Evolutionary conservation across 768 basidiomycete genomes (phyloP), one percentile per base, ranked within the genome.

Genomic region (Hericium alpestre): DNA sequence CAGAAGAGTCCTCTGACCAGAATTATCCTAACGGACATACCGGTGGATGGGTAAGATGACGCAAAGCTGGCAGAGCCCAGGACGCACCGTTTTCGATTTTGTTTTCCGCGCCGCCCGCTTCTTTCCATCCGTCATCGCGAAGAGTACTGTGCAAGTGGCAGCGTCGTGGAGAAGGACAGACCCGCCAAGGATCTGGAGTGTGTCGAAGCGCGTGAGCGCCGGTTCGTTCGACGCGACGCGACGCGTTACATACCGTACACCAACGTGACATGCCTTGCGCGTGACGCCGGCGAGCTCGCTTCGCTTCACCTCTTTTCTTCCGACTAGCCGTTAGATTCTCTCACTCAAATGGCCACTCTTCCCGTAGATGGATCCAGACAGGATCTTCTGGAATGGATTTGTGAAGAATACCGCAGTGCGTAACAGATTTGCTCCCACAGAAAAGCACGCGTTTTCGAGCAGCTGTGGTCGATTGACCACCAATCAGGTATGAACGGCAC

Each of bases 401-500:
- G 70, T 16, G 61, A 54, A 22, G 75, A 76, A 56, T 76, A 74
- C 53, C 62, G 65, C 13, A 71, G 71, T 66, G 43, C 51, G 65
- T 62, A 46, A n/a, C 9, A 32, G 9, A 27, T 32, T 32, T 32
- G 32, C 6, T 8, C 9, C 32, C 32, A 32, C 32, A 9, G 6
- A 32, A 7, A 32, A 32, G 32, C 9, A 10, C 9, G 5, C 32
- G 9, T 32, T 9, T 27, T 32, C 4, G 32, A 32, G 32, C 32
- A 32, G 32, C 32, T 32, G 7, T 32, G 32, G 32, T 32, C 32
- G 32, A 32, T 32, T 10, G 32, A 6, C 32, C 6, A 32, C 32
- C 32, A 32, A 32, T 13, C 56, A 87, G 86, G 81, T 57, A 66
- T 84, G 65, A 87, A 88, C 63, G 83, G 83, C 15, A 65, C 70